Evolutionary conservation across 108 stramenopile species (phyloP).

Genomic region (Hondaea fermentalgiana): DNA sequence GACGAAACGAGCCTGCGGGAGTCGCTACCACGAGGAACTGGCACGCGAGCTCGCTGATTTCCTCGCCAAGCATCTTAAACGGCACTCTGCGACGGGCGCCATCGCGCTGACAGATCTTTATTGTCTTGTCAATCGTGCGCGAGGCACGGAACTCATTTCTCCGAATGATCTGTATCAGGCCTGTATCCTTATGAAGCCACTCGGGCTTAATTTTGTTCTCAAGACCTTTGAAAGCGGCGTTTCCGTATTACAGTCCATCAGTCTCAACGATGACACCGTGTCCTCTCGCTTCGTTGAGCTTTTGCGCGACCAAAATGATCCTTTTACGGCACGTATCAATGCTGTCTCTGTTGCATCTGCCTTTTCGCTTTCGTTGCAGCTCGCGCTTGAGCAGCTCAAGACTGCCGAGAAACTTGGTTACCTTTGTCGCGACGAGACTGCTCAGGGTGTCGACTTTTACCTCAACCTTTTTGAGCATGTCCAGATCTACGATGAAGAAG

Average conservation of each 20-base stretch:
- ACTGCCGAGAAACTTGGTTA: conserved; percentile 65
- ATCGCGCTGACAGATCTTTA: conserved; percentile 51
- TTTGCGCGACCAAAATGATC: conserved; percentile 31
- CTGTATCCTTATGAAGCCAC: conserved; percentile 48
- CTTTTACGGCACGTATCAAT: conserved; percentile 55
- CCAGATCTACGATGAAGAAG: neutral
- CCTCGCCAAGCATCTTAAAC: conserved; percentile 56
- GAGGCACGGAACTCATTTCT: conserved; percentile 86
- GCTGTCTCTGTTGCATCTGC: neutral
- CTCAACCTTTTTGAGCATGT: conserved; percentile 59
- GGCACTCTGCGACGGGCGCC: conserved; percentile 31
- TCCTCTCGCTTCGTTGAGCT: conserved; percentile 18
- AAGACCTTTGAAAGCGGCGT: conserved; percentile 71
- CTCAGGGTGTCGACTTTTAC: conserved; percentile 67
- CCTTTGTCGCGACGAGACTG: conserved; percentile 69
- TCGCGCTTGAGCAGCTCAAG: conserved; percentile 72
- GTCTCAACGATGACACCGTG: conserved; percentile 43
- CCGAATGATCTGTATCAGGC: conserved; percentile 85
- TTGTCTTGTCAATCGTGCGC: conserved; percentile 76
- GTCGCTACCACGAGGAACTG: conserved; percentile 69
- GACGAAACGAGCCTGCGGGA: conserved; percentile 60
- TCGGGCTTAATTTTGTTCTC: conserved; percentile 67
- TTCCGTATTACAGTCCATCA: conserved; percentile 69
- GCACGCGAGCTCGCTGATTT: conserved; percentile 91
- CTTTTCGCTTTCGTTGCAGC: conserved; percentile 58